These are phyloP conservation scores for Dissophora ornata DNA, from an alignment of 192 early-diverging fungal genomes.

Conservation along the genomic window DNA sequence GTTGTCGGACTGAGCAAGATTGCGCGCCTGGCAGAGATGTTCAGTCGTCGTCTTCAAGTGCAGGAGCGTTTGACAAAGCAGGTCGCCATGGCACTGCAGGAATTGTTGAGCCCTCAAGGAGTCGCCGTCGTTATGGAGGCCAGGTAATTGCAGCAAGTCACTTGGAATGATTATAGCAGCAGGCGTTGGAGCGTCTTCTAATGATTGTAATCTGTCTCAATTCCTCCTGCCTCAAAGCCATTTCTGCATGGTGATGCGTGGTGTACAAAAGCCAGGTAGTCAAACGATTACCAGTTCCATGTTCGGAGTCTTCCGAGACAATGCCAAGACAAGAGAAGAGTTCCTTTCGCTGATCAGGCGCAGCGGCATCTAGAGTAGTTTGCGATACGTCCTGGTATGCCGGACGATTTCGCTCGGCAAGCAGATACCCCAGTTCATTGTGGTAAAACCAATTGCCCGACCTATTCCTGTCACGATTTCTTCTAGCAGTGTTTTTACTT, in stretches of 20 bases:
- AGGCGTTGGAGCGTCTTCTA: too few species aligned
- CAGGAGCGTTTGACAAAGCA: constrained; percentile 99
- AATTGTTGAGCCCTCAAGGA: constrained; percentile 93
- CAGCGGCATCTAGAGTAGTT: constrained; percentile 25
- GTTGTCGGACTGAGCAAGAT: constrained; percentile 98
- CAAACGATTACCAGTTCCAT: constrained; percentile 96
- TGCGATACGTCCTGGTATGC: too few species aligned
- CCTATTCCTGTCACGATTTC: too few species aligned
- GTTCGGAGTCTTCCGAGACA: constrained; percentile 92
- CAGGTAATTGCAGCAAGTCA: too few species aligned
- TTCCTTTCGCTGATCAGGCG: constrained; percentile 85
- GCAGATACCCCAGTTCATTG: too few species aligned
- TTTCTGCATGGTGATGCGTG: constrained; percentile 98
- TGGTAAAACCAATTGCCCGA: too few species aligned
- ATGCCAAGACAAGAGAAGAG: constrained; percentile 96
- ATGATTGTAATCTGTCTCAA: neutral
- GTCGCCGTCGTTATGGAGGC: constrained; percentile 99
- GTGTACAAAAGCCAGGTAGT: constrained; percentile 97
- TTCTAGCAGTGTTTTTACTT: too few species aligned
- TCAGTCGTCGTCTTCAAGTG: constrained; percentile 93
- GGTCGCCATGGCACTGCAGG: constrained; percentile 90
- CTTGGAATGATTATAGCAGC: too few species aligned
- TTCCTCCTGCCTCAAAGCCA: constrained; percentile 62
- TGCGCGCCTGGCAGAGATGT: constrained; percentile 99
- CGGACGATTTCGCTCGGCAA: too few species aligned